Conservation (phyloP, 768 basidiomycete species). For the Termitomyces eurrhizus region DNA sequence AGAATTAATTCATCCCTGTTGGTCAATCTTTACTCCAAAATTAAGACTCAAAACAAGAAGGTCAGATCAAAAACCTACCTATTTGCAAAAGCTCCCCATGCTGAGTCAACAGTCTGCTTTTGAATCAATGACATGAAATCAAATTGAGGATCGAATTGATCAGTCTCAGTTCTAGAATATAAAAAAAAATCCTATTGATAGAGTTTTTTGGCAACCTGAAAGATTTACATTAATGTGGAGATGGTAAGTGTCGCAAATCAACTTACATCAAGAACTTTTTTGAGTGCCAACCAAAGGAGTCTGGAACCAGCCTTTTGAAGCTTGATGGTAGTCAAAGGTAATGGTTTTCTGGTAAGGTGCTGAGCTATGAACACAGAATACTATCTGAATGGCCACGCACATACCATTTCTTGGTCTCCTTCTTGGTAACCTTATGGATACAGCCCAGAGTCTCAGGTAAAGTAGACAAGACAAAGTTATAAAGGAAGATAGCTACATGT, state of each 20-base stretch:
- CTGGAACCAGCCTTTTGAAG: constrained; percentile 94
- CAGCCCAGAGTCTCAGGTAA: constrained; percentile 56
- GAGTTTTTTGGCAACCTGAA: constrained; percentile 84
- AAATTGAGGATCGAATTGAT: constrained; percentile 92
- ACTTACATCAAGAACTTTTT: constrained; percentile 85
- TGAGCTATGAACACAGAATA: neutral
- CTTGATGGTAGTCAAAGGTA: constrained; percentile 95
- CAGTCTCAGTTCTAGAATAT: constrained; percentile 97
- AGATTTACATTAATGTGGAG: neutral
- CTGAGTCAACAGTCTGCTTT: too few species aligned
- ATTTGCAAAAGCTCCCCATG: too few species aligned
- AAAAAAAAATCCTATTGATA: constrained; percentile 95
- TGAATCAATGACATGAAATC: too few species aligned
- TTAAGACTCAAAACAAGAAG: neutral
- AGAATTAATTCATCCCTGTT: constrained; percentile 69
- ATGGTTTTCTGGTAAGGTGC: constrained; percentile 73
- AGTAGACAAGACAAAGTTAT: constrained; percentile 50
- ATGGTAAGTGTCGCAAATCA: neutral
- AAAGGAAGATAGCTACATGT: constrained; percentile 63
- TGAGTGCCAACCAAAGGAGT: constrained; percentile 85
- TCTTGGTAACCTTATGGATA: constrained; percentile 74
- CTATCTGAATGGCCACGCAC: too few species aligned
- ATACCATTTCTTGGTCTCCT: too few species aligned
- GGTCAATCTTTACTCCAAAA: constrained; percentile 47
- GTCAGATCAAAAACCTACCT: too few species aligned